These are phyloP conservation scores for Rhizopogon sp. DNA, from an alignment of 768 basidiomycete genomes.

Conservation along the genomic window DNA sequence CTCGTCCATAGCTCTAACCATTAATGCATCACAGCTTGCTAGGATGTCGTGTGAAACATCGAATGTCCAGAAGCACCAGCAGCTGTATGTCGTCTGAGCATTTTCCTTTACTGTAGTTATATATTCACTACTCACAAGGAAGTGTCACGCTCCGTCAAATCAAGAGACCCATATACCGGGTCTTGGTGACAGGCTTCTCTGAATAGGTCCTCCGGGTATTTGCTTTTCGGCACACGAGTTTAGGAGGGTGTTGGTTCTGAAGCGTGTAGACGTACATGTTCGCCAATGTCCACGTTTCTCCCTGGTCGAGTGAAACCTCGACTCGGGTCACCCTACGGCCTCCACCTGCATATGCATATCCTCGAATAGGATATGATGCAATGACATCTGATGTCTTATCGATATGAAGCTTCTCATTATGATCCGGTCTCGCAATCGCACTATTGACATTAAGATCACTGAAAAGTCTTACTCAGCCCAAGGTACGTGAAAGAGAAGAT, in stretches of 20 bases:
- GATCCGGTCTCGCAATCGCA: conserved; percentile 50
- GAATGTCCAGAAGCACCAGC: conserved; percentile 59
- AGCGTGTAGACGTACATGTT: conserved; percentile 22
- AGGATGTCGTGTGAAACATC: conserved; percentile 32
- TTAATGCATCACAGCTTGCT: conserved; percentile 30
- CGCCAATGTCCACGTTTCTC: conserved; percentile 42
- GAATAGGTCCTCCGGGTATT: conserved; percentile 49
- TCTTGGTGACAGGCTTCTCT: conserved; percentile 32
- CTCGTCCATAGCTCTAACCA: conserved; percentile 55
- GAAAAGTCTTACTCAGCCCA: conserved; percentile 27
- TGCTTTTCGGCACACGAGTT: conserved; percentile 9
- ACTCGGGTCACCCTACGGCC: conserved; percentile 54
- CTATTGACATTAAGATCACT: conserved; percentile 60
- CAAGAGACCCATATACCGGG: conserved; percentile 43
- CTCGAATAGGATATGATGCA: conserved; percentile 36
- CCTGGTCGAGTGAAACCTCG: conserved; percentile 53
- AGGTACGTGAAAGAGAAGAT: background rate
- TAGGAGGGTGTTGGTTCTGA: background rate
- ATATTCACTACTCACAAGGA: conserved; percentile 32
- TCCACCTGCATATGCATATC: conserved; percentile 62
- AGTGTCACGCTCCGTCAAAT: conserved; percentile 42
- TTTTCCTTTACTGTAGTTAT: background rate
- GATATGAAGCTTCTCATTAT: conserved; percentile 39
- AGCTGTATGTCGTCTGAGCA: conserved; percentile 16
- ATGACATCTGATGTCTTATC: conserved; percentile 6